These are phyloP conservation scores for Psilocybe cyanescens DNA, from an alignment of 768 basidiomycete genomes.

Conservation along the genomic window DNA sequence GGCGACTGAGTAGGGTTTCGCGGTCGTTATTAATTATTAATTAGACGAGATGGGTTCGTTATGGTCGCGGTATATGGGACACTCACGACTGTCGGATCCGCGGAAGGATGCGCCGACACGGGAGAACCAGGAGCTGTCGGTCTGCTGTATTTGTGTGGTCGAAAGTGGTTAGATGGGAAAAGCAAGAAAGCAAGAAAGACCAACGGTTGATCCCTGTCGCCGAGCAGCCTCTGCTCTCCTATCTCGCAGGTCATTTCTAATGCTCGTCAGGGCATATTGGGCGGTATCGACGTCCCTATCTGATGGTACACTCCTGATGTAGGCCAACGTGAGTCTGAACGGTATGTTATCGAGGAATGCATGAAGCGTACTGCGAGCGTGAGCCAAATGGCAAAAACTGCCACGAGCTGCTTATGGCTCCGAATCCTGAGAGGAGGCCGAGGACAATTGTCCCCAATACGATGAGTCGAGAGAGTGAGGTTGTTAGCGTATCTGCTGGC, in stretches of 20 bases:
- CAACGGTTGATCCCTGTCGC: conserved; percentile 15
- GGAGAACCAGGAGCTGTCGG: conserved; percentile 48
- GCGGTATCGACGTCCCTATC: conserved; percentile 57
- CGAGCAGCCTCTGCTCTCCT: conserved; percentile 37
- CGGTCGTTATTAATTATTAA: not conserved
- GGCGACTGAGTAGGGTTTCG: conserved; percentile 31
- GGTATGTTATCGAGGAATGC: not conserved
- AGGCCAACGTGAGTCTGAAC: not conserved
- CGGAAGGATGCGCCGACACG: conserved; percentile 55
- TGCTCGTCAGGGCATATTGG: conserved; percentile 60
- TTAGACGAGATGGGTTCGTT: not conserved
- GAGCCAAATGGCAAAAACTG: conserved; percentile 51
- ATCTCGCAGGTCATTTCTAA: conserved; percentile 59
- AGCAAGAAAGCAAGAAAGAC: not conserved
- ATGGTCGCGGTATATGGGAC: conserved; percentile 17
- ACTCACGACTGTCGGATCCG: conserved; percentile 45
- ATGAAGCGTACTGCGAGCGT: conserved; percentile 24
- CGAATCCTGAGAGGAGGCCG: conserved; percentile 81
- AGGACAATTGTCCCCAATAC: conserved; percentile 80
- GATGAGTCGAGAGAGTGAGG: conserved; percentile 64
- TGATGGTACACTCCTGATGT: conserved; percentile 41
- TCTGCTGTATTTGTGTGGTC: conserved; percentile 7
- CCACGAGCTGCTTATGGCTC: conserved; percentile 74
- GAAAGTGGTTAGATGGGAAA: not conserved
- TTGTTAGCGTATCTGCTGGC: conserved; percentile 44